Evolutionary conservation across 2,329 filamentous ascomycete genomes (phyloP).

Genomic region (Aspergillus unguis): DNA sequence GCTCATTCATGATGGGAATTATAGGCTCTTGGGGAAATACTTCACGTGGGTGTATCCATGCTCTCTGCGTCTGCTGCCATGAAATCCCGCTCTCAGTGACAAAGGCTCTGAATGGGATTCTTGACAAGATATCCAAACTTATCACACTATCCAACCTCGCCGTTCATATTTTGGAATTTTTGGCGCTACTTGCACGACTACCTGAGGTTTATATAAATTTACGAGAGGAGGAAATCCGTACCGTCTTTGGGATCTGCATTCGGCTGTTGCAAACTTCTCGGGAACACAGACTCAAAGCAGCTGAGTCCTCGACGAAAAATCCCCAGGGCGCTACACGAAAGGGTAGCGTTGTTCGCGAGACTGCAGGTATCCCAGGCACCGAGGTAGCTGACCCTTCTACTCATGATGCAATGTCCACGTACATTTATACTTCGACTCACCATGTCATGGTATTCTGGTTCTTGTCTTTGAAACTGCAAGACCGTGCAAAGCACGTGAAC

Average conservation of each 20-base stretch:
- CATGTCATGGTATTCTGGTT: slow-evolving; percentile 98
- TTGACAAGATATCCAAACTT: slow-evolving; percentile 92
- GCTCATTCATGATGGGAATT: slow-evolving; percentile 76
- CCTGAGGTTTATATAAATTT: slow-evolving; percentile 85
- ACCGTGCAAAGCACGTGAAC: slow-evolving; percentile 77
- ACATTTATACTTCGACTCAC: slow-evolving; percentile 89
- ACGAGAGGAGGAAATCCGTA: slow-evolving; percentile 85
- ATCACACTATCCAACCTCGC: slow-evolving; percentile 91
- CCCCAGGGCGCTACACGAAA: slow-evolving; percentile 38
- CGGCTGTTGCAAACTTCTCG: slow-evolving; percentile 87
- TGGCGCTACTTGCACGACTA: slow-evolving; percentile 82
- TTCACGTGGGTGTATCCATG: slow-evolving; percentile 90
- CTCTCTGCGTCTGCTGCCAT: slow-evolving; percentile 89
- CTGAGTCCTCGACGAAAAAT: slow-evolving; percentile 33
- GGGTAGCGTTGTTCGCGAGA: slow-evolving; percentile 45
- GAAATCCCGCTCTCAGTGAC: slow-evolving; percentile 85
- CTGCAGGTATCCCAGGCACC: slow-evolving; percentile 27
- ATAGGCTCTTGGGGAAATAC: slow-evolving; percentile 79
- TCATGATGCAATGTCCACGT: slow-evolving; percentile 79
- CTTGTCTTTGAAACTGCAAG: slow-evolving; percentile 77
- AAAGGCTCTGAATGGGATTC: slow-evolving; percentile 77
- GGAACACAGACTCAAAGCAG: slow-evolving; percentile 49
- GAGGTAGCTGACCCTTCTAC: slow-evolving; percentile 38
- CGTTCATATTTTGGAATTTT: slow-evolving; percentile 91
- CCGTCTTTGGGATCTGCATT: slow-evolving; percentile 92